Evolutionary conservation across 2,329 filamentous ascomycete genomes (phyloP), one percentile per base, ranked within the genome.

Genomic region (Fusarium buxicola): DNA sequence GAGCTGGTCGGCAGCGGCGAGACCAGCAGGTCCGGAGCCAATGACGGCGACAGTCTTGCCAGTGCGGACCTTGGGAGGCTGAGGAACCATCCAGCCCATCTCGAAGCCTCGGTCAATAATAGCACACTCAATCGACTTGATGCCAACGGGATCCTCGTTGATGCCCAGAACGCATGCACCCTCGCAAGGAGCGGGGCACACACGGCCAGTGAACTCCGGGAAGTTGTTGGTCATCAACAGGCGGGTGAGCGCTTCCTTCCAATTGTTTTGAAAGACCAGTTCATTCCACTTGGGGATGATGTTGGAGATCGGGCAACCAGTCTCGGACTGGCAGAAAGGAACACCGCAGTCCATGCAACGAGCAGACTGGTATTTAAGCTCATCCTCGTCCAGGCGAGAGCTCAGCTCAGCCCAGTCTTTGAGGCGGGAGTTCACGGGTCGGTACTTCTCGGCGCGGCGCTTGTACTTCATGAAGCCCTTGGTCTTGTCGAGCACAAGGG

Each of bases 261-360:
- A 98, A 63, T 96, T 89, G 43, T 86, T 85, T 55, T 87, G 81
- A 73, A 88, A 88, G 0, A 96, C 86, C 8, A 97, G 65, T 60
- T 97, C 93, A 55, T 96, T 97, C 92, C 92, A 97, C 70, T 97
- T 97, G 55, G 94, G 94, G 71, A 98, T 98, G 74, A 98, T 96
- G 81, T 98, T 98, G 69, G 89, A 93, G 76, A 97, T 97, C 2
- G 94, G 94, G 75, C 94, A 98, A 44, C 94, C 94, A 64, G 92
- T 93, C 70, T 98, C 94, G 16, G 93, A 97, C 78, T 98, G 94
- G 72, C 94, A 98, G 85, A 98, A 98, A 2, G 94, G 94, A 60
- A 98, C 94, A 86, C 94, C 94, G 61, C 94, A 98, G 80, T 98
- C 94, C 94, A 98, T 98, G 83, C 94, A 98, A 66, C 94, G 92